phyloP scores from a whole-genome alignment of 1,139 yeast species.

The Protomyces lactucae-debilis region DNA sequence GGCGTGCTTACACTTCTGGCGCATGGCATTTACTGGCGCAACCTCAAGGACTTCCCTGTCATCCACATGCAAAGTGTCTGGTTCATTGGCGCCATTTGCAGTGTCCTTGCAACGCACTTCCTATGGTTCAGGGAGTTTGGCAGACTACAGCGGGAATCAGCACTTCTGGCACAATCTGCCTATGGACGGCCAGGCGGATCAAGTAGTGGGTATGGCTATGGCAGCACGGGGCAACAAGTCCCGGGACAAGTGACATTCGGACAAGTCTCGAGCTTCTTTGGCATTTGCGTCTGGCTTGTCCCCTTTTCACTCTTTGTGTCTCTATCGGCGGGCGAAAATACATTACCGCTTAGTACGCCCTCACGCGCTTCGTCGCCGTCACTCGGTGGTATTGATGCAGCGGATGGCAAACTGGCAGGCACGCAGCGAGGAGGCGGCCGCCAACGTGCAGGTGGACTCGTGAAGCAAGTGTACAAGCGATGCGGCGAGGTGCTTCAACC shows the following conservation, averaged over 20 bases:
- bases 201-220: conserved; percentile 31
- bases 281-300: conserved; percentile 85
- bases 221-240: conserved; percentile 43
- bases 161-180: conserved; percentile 34
- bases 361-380: conserved; percentile 3
- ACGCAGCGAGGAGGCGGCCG: neutral
- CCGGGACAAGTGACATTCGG: conserved; percentile 59
- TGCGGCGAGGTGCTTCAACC: conserved; percentile 12
- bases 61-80: conserved; percentile 67
- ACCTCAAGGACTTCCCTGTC: conserved; percentile 75
- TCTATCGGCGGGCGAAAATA: conserved; percentile 85
- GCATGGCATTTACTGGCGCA: conserved; percentile 68
- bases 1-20: conserved; percentile 63
- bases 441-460: conserved; percentile 15
- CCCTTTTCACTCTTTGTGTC: conserved; percentile 92
- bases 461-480: conserved; percentile 13
- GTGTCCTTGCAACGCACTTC: conserved; percentile 76
- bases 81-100: conserved; percentile 64
- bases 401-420: neutral
- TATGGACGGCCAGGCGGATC: conserved; percentile 3
- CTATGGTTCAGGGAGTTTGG: conserved; percentile 84
- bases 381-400: neutral
- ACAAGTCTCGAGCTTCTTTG: conserved; percentile 90
- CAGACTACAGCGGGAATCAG: conserved; percentile 53
- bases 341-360: conserved; percentile 51